A percentile compares a stretch with the other conserved stretches of the same genome.
These are phyloP conservation scores for Bruguiera hainesii DNA, from an alignment of 441 rosid species.

Conservation along the genomic window DNA sequence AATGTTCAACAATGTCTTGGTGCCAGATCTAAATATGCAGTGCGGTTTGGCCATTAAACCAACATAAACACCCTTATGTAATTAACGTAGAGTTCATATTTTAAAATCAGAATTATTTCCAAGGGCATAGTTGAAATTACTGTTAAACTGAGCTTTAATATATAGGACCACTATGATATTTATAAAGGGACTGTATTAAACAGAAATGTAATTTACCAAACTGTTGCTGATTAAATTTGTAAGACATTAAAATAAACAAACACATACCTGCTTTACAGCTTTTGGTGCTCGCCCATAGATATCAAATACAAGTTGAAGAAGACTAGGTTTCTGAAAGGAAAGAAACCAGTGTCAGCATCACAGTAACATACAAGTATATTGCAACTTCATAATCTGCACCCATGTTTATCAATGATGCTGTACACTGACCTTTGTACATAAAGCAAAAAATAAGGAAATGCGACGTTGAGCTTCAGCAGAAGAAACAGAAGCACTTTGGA, in stretches of 20 bases:
- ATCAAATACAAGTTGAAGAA: slow-evolving; percentile 82
- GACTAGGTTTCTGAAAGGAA: slow-evolving; percentile 74
- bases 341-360: slow-evolving; percentile 26
- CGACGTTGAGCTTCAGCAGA: slow-evolving; percentile 81
- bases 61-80: background rate
- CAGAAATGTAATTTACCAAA: background rate
- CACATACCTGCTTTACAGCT: slow-evolving; percentile 76
- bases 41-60: background rate
- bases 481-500: slow-evolving; percentile 51
- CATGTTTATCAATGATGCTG: slow-evolving; percentile 11
- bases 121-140: background rate
- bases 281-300: slow-evolving; percentile 76
- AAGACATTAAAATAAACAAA: slow-evolving; percentile 12
- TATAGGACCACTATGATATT: slow-evolving; percentile 1
- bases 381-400: background rate
- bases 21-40: background rate
- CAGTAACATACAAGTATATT: background rate
- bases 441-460: slow-evolving; percentile 85
- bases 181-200: background rate
- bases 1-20: background rate
- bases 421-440: slow-evolving; percentile 83
- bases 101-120: background rate
- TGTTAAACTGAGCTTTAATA: background rate
- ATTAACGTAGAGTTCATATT: background rate
- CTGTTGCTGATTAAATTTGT: background rate